These are phyloP conservation scores for Stenocarpella maydis DNA, from an alignment of 2,329 filamentous ascomycete genomes.

Conservation along the genomic window DNA sequence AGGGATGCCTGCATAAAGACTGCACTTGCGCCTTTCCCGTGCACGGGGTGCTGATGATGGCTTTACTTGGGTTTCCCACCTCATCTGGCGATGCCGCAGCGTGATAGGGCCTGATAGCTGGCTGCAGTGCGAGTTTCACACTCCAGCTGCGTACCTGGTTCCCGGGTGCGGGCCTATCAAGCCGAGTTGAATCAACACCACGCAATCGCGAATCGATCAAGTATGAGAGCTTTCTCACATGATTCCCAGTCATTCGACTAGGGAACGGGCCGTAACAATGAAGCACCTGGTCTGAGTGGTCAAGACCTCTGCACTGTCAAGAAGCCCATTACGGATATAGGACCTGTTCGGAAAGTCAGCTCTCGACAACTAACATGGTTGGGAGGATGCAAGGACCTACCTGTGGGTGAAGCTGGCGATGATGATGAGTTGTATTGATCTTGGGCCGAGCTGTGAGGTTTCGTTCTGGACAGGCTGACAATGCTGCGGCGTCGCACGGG, in stretches of 20 bases:
- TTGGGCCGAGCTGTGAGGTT: slow-evolving; percentile 28
- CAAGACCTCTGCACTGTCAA: not conserved
- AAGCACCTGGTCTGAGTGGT: slow-evolving; percentile 16
- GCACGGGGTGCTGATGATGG: not conserved
- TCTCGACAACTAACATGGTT: not conserved
- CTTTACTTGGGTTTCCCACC: not conserved
- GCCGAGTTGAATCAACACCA: slow-evolving; percentile 32
- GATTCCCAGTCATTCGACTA: not conserved
- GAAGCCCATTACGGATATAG: not conserved
- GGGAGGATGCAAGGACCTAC: slow-evolving; percentile 1
- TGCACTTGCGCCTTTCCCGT: slow-evolving; percentile 27
- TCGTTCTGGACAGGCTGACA: slow-evolving; percentile 17
- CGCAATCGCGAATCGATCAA: not conserved
- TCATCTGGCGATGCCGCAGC: slow-evolving; percentile 31
- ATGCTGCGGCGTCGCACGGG: slow-evolving; percentile 6
- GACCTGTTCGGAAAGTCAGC: slow-evolving; percentile 24
- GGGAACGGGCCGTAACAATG: slow-evolving; percentile 7
- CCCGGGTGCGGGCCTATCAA: slow-evolving; percentile 8
- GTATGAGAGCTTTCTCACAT: slow-evolving; percentile 11
- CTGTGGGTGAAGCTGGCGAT: slow-evolving; percentile 19
- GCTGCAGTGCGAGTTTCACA: slow-evolving; percentile 32
- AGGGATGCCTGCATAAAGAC: not conserved
- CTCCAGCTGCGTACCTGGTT: slow-evolving; percentile 27
- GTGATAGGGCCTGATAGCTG: slow-evolving; percentile 9
- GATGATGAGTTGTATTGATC: slow-evolving; percentile 10